phyloP scores from a whole-genome alignment of 306 rosid genomes.

The Casuarina equisetifolia region DNA sequence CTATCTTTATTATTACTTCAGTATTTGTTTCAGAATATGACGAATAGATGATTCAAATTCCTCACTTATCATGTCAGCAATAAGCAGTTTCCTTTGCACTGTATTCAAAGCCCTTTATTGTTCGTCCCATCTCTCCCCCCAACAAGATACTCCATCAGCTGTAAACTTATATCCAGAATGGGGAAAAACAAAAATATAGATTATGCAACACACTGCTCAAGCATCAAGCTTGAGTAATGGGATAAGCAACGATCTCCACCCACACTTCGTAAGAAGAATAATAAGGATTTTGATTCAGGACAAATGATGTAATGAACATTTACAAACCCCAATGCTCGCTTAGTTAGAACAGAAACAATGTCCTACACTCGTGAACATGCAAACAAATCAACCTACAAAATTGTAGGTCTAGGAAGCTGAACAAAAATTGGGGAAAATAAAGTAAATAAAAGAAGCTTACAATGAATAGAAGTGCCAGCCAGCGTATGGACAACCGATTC shows the following conservation, averaged over 20 bases:
- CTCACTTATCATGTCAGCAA: no score
- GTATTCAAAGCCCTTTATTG: no score
- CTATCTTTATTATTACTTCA: no score
- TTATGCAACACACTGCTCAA: background rate
- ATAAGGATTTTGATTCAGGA: constrained; percentile 31
- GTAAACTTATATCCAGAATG: no score
- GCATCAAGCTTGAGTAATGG: background rate
- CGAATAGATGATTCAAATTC: no score
- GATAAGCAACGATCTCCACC: background rate
- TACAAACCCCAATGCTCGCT: constrained; percentile 41
- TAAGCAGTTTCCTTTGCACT: no score
- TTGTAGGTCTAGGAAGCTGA: constrained; percentile 8
- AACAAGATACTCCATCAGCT: no score
- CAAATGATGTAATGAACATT: constrained; percentile 47
- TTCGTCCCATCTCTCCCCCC: no score
- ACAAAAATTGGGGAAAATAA: constrained; percentile 8
- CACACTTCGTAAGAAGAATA: constrained; percentile 32
- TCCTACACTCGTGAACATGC: constrained; percentile 25
- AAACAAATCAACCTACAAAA: constrained; percentile 37
- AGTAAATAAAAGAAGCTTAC: background rate
- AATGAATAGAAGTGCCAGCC: constrained; percentile 28
- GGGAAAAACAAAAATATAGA: no score
- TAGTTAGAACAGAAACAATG: constrained; percentile 16
- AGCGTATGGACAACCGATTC: constrained; percentile 21
- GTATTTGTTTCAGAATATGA: no score